phyloP scores from a whole-genome alignment of 495 filamentous ascomycete species.

The Penicillium dipodomyicola region DNA sequence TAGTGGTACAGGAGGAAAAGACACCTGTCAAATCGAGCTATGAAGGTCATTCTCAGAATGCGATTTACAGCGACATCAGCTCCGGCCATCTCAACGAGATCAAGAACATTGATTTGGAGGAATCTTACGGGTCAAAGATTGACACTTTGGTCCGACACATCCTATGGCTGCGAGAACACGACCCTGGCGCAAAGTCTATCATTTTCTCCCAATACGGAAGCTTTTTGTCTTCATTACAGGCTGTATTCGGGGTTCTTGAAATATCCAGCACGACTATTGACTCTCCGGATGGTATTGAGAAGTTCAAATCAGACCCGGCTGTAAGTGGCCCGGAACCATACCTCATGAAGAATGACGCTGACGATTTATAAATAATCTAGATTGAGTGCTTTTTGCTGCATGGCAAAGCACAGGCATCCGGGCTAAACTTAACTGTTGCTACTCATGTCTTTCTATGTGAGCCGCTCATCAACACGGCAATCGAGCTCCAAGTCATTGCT shows the following conservation, averaged over 20 bases:
- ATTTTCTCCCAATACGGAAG: slow-evolving; percentile 85
- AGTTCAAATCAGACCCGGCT: slow-evolving; percentile 71
- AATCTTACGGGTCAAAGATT: slow-evolving; percentile 83
- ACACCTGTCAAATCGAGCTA: slow-evolving; percentile 27
- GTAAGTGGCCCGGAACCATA: slow-evolving; percentile 28
- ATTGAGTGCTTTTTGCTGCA: slow-evolving; percentile 86
- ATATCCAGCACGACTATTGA: slow-evolving; percentile 72
- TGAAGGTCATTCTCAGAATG: slow-evolving; percentile 35
- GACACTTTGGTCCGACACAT: slow-evolving; percentile 80
- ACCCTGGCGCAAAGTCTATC: slow-evolving; percentile 85
- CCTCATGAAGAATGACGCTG: not conserved
- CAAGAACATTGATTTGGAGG: slow-evolving; percentile 71
- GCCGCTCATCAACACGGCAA: slow-evolving; percentile 84
- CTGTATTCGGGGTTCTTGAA: slow-evolving; percentile 60
- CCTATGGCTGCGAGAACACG: slow-evolving; percentile 76
- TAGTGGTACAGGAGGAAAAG: slow-evolving; percentile 67
- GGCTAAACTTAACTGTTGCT: slow-evolving; percentile 86
- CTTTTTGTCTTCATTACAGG: slow-evolving; percentile 71
- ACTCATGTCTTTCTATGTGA: slow-evolving; percentile 95
- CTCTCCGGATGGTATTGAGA: slow-evolving; percentile 58
- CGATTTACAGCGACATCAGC: slow-evolving; percentile 77
- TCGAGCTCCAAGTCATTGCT: slow-evolving; percentile 91
- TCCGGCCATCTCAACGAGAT: slow-evolving; percentile 72
- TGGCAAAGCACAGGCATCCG: slow-evolving; percentile 81
- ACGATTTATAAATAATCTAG: slow-evolving; percentile 20